Evolutionary conservation across 2,329 filamentous ascomycete genomes (phyloP), one percentile per base, ranked within the genome.

Genomic region (Talaromyces atroroseus): DNA sequence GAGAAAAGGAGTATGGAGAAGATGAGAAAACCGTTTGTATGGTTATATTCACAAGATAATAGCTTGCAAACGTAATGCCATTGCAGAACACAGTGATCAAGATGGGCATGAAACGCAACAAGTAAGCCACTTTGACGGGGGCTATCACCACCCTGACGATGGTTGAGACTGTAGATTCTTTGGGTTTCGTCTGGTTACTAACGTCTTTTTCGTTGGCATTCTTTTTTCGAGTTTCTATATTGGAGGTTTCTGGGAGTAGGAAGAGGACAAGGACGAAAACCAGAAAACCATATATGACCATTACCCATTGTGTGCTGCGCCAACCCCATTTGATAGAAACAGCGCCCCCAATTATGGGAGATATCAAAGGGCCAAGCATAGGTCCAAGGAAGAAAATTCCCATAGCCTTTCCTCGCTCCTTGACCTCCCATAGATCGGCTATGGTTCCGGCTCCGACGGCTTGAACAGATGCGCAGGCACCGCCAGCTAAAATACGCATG

Each of bases 401-500:
- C 89, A 94, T 92, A 16, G 89, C 89, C 12, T 76, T 76, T 2
- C 90, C 90, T 50, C 90, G 78, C 68, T 92, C 86, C 47, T 76
- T 78, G 0, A 84, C 72, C 61, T 90, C 86, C 86, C 89, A 95
- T 12, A 92, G 78, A 67, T 94, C 89, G 45, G 89, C 85, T 57
- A 94, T 89, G 2, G 89, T 92, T 3, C 90, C 90, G 1, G 89
- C 89, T 5, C 89, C 89, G 6, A 92, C 89, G 7, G 89, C 87
- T 68, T 92, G 89, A 0, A 92, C 89, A 1, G 86, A 89, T 1
- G 89, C 89, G 0, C 89, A 84, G 2, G 89, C 88, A 20, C 89
- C 90, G 36, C 90, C 90, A 44, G 82, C 81, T 5, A 91, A 75
- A 60, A 90, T 75, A 14, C 90, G 83, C 78, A 92, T 87, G 44